Evolutionary conservation across 176 grass and related monocot genomes (phyloP).

Genomic region (Raddia distichophylla): DNA sequence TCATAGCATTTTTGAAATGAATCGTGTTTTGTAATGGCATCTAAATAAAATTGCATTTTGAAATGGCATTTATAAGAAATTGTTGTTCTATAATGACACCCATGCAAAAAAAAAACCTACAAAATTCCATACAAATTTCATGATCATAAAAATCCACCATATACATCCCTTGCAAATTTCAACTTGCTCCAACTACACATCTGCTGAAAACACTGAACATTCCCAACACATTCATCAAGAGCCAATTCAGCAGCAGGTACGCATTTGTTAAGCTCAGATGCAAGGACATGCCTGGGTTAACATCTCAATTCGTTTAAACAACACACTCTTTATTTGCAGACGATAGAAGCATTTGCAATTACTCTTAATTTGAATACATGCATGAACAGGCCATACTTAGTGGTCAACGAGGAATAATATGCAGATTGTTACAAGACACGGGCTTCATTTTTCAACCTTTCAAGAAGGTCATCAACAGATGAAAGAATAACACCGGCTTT

Average conservation of each 20-base stretch:
- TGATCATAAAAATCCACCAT: no score
- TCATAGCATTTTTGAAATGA: no score
- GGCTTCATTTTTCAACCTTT: constrained; percentile 84
- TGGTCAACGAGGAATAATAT: not conserved
- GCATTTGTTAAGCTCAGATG: not conserved
- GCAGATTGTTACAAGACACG: constrained; percentile 55
- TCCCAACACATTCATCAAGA: not conserved
- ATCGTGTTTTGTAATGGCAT: no score
- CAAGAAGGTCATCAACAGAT: constrained; percentile 75
- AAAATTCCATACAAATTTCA: no score
- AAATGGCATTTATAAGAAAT: no score
- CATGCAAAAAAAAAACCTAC: no score
- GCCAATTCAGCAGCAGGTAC: not conserved
- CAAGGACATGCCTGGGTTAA: not conserved
- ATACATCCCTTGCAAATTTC: no score
- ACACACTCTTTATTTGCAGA: constrained; percentile 22
- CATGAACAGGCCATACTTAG: not conserved
- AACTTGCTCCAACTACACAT: not conserved
- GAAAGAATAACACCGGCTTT: constrained; percentile 90
- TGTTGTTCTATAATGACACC: no score
- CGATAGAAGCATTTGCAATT: not conserved
- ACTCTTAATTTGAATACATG: constrained; percentile 20
- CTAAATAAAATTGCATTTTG: no score
- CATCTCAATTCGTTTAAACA: not conserved
- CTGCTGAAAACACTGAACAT: not conserved